Base-by-base conservation (phyloP, 768 basidiomycete genomes). In the Mycena belliarum region DNA sequence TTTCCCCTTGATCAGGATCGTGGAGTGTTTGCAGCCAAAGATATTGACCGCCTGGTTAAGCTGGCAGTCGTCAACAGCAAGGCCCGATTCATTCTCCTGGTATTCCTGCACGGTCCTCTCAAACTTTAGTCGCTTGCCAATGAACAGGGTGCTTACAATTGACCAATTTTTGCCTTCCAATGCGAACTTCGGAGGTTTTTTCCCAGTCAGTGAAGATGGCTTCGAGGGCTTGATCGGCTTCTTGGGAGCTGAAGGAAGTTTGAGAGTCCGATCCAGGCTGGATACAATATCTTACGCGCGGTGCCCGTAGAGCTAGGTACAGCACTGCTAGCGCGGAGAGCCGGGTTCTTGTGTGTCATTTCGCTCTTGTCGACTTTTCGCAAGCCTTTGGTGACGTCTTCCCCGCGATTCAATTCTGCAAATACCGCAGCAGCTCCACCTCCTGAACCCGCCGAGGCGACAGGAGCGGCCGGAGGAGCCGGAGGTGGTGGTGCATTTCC, bases 291-390 rank as follows among this genome's bases (percentile, higher is more conserved):
- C 69, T 60, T 23, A 75, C 75, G 58, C 55, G 69, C 20, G 35
- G 73, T 54, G 16, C 72, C 49, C 44, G 80, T 64, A 48, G 75
- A 69, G 2, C 73, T 68, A 45, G 79, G 75, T 64, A 79, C 75
- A 54, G 72, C 65, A 70, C 79, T 68, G 79, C 86, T 65, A 78
- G 91, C 83, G 28, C 97, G 77, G 35, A 99, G 74, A 11, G 86
- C 82, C 0, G 97, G 96, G 67, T 99, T 98, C 81, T 99, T 98
- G 79, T 99, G 97, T 4, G 95, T 98, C 95, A 96, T 95, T 72
- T 98, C 89, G 61, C 91, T 95, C 78, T 87, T 89, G 69, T 95
- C 92, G 26, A 99, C 97, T 71, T 97, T 98, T 64, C 89, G 87
- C 65, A 99, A 72, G 12, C 91, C 87, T 68, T 90, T 91, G 7